Conservation (phyloP, 108 stramenopile genomes). For the Bacterosira constricta region DNA sequence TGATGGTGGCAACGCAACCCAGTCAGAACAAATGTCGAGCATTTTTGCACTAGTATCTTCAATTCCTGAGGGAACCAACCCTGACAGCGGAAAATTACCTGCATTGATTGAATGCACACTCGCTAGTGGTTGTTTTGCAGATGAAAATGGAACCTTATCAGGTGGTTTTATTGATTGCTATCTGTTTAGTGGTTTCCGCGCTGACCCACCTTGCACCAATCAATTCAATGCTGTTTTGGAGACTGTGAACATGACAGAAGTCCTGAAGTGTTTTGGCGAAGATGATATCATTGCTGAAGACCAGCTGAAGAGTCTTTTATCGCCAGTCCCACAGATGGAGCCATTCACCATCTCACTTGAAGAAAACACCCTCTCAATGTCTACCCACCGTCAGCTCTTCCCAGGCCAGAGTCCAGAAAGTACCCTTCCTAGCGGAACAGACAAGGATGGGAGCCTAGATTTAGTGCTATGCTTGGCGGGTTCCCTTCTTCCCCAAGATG, state of each 20-base stretch:
- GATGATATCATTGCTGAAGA: not conserved
- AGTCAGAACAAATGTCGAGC: not conserved
- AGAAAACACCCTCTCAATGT: not conserved
- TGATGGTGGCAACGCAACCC: constrained; percentile 10
- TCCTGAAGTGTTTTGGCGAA: constrained; percentile 23
- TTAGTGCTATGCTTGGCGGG: constrained; percentile 22
- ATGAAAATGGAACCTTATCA: not conserved
- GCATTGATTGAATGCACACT: constrained; percentile 15
- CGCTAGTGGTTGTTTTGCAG: constrained; percentile 19
- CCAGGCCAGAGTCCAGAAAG: not conserved
- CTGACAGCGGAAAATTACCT: constrained; percentile 6
- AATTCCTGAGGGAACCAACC: constrained; percentile 17
- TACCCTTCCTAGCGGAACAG: not conserved
- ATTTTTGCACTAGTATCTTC: not conserved
- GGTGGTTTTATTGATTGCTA: constrained; percentile 23
- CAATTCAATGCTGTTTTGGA: constrained; percentile 20
- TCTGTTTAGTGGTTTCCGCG: not conserved
- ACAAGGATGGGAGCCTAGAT: not conserved
- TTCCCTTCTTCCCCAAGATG: constrained; percentile 9
- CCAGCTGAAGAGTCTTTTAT: too few relatives aligned
- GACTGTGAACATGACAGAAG: constrained; percentile 8
- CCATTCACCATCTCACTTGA: too few relatives aligned
- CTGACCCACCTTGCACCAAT: constrained; percentile 8
- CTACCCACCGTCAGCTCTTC: constrained; percentile 1
- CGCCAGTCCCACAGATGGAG: too few relatives aligned